These are phyloP conservation scores for Lepidium aucheri DNA, from an alignment of 345 rosid species.

Conservation along the genomic window DNA sequence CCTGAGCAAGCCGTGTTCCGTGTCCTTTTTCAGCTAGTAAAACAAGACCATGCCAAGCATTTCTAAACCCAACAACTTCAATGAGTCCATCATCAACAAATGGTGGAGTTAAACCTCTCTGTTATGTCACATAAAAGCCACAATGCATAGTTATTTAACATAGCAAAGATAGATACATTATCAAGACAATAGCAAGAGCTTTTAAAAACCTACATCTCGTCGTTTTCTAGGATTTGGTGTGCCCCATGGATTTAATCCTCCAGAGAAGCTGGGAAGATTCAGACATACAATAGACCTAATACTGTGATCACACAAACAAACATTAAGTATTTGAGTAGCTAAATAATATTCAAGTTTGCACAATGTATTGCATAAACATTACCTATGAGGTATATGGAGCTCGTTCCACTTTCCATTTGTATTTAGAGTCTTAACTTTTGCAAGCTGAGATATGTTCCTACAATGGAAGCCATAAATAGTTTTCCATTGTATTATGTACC, in stretches of 20 bases:
- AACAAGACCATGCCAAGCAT: slow-evolving; percentile 98
- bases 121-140: slow-evolving; percentile 19
- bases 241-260: slow-evolving; percentile 96
- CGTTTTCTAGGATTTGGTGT: slow-evolving; percentile 51
- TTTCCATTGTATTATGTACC: too few relatives aligned
- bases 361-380: neutral
- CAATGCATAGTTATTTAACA: neutral
- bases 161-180: neutral
- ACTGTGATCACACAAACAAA: neutral
- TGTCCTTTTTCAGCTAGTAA: slow-evolving; percentile 82
- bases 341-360: neutral
- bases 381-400: slow-evolving; percentile 55
- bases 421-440: slow-evolving; percentile 73
- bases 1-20: slow-evolving; percentile 70
- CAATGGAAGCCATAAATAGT: slow-evolving; percentile 20
- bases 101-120: slow-evolving; percentile 84
- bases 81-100: slow-evolving; percentile 77
- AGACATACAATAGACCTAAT: slow-evolving; percentile 82
- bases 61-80: slow-evolving; percentile 88
- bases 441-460: slow-evolving; percentile 86
- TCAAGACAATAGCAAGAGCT: neutral
- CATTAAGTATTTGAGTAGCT: neutral
- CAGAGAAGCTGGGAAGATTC: slow-evolving; percentile 95
- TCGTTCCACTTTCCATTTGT: slow-evolving; percentile 59
- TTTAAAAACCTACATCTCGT: slow-evolving; percentile 36